Conservation (phyloP, 2,329 filamentous ascomycete species). For the Fusarium proliferatum region DNA sequence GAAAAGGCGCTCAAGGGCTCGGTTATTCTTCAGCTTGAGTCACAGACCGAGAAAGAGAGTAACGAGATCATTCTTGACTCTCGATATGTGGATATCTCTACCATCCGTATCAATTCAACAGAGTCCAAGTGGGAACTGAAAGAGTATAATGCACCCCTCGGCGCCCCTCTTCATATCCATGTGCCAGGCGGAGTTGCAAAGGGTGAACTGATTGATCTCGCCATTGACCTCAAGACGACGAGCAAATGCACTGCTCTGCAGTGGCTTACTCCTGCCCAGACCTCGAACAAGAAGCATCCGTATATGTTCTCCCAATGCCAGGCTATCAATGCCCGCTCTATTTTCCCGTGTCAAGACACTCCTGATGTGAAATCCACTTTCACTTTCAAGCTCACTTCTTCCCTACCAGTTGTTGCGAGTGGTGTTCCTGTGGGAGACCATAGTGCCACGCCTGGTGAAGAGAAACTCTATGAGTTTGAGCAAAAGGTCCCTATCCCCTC, state of each 20-base stretch:
- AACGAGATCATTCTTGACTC: slow-evolving; percentile 88
- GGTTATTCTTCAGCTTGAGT: slow-evolving; percentile 81
- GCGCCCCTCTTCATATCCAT: slow-evolving; percentile 75
- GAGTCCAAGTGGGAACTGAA: slow-evolving; percentile 75
- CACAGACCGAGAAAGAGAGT: slow-evolving; percentile 77
- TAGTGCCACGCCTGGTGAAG: slow-evolving; percentile 56
- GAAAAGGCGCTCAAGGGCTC: slow-evolving; percentile 80
- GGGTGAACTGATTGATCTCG: slow-evolving; percentile 63
- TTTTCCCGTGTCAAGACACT: slow-evolving; percentile 97
- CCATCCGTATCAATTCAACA: slow-evolving; percentile 75
- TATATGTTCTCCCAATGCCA: slow-evolving; percentile 99
- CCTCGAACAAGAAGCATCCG: slow-evolving; percentile 92
- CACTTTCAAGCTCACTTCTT: slow-evolving; percentile 86
- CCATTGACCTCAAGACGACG: slow-evolving; percentile 83
- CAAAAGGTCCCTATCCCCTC: slow-evolving; percentile 93
- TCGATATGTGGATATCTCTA: slow-evolving; percentile 80
- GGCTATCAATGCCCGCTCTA: slow-evolving; percentile 91
- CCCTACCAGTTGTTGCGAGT: slow-evolving; percentile 90
- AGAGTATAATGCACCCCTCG: slow-evolving; percentile 77
- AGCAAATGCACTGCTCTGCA: slow-evolving; percentile 90
- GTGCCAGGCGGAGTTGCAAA: slow-evolving; percentile 65
- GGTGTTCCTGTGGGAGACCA: slow-evolving; percentile 71
- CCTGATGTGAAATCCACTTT: slow-evolving; percentile 98
- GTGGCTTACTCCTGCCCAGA: slow-evolving; percentile 94
- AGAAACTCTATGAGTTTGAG: slow-evolving; percentile 83